Conservation (phyloP, 169 alveolate genomes). For the Babesia sp. region DNA sequence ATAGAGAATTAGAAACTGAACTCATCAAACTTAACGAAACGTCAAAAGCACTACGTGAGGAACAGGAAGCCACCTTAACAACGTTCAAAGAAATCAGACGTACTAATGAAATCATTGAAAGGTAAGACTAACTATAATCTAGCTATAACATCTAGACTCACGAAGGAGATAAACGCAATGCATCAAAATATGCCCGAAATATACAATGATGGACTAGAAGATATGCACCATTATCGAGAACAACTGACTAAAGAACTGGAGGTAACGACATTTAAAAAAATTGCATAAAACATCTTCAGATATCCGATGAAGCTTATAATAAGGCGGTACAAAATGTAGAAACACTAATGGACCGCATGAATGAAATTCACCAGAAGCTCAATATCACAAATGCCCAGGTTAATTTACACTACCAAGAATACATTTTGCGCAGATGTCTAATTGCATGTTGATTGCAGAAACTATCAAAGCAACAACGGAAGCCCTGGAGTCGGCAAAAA, state of each 20-base stretch:
- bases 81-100: constrained; percentile 15
- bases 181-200: constrained; percentile 32
- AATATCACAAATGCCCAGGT: background rate
- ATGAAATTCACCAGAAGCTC: constrained; percentile 13
- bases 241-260: constrained; percentile 18
- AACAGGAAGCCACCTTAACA: constrained; percentile 35
- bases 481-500: background rate
- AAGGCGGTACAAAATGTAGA: background rate
- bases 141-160: background rate
- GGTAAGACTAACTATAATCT: background rate
- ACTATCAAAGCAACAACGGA: constrained; percentile 8
- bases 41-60: constrained; percentile 24
- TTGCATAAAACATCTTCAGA: background rate
- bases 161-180: constrained; percentile 25
- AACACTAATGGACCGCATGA: constrained; percentile 22
- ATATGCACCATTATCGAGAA: constrained; percentile 4
- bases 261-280: background rate
- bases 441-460: constrained; percentile 2
- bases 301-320: background rate
- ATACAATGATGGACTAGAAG: constrained; percentile 55
- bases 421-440: background rate
- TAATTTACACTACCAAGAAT: background rate
- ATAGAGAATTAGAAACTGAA: constrained; percentile 30
- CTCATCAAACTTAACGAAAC: constrained; percentile 41
- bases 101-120: background rate